Conservation (phyloP, 768 basidiomycete genomes). For the Rhodotorula taiwanensis region DNA sequence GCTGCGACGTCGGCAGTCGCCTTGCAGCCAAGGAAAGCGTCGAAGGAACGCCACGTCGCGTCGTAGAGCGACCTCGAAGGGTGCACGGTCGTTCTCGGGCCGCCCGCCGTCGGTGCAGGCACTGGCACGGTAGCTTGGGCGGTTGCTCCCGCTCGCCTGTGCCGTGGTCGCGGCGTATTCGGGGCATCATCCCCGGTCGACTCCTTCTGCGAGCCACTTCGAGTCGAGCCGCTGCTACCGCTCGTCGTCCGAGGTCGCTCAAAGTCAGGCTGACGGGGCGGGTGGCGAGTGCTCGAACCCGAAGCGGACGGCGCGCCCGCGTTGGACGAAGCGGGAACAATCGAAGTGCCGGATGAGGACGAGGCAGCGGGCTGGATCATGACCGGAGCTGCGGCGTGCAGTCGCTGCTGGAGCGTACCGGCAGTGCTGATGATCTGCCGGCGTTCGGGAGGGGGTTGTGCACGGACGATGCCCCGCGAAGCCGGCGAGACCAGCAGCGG, state of each 20-base stretch:
- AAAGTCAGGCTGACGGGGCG: too few relatives aligned
- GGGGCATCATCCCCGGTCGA: too few relatives aligned
- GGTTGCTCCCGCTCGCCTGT: background rate
- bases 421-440: slow-evolving; percentile 1
- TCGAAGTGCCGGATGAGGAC: background rate
- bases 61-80: slow-evolving; percentile 33
- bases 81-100: background rate
- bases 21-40: slow-evolving; percentile 17
- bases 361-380: background rate
- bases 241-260: background rate
- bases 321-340: too few relatives aligned
- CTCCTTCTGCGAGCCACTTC: too few relatives aligned
- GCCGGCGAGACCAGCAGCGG: slow-evolving; percentile 41
- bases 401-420: slow-evolving; percentile 6
- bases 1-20: background rate
- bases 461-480: slow-evolving; percentile 3
- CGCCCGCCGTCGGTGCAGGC: background rate
- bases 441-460: background rate
- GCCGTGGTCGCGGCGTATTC: background rate
- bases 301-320: too few relatives aligned
- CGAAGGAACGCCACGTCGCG: slow-evolving; percentile 22
- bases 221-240: background rate
- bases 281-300: too few relatives aligned
- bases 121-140: background rate
- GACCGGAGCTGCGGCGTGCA: slow-evolving; percentile 6